Conservation (phyloP, 2,329 filamentous ascomycete genomes). For the Arthrinium phaeospermum region DNA sequence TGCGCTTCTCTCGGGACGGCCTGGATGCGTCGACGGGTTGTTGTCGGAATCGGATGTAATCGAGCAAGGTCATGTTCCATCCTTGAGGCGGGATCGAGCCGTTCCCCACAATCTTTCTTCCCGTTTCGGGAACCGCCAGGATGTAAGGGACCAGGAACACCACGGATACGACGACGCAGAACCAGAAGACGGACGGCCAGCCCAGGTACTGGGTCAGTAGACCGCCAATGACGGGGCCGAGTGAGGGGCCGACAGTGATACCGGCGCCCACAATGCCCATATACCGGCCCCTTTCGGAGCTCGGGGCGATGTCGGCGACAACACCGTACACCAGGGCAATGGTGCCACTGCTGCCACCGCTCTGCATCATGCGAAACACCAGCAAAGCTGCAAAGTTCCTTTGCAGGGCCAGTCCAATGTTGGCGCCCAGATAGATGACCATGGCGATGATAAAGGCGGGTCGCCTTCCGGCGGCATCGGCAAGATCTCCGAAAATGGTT, state of each 20-base stretch:
- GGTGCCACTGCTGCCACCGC: constrained; percentile 69
- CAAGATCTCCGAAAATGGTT: constrained; percentile 65
- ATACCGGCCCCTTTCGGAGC: constrained; percentile 73
- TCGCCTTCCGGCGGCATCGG: constrained; percentile 65
- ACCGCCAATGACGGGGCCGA: constrained; percentile 69
- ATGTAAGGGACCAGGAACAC: constrained; percentile 59
- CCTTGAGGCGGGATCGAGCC: constrained; percentile 63
- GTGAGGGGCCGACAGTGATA: constrained; percentile 59
- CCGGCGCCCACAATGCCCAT: constrained; percentile 70
- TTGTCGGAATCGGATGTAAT: constrained; percentile 49
- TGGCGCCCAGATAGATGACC: constrained; percentile 61
- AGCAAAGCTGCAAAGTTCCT: constrained; percentile 62
- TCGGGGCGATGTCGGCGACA: constrained; percentile 73
- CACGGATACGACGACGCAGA: constrained; percentile 61
- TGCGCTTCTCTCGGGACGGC: constrained; percentile 43
- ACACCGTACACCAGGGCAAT: constrained; percentile 75
- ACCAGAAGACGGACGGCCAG: constrained; percentile 75
- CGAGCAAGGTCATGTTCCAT: constrained; percentile 63
- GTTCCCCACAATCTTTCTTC: constrained; percentile 65
- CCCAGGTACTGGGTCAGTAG: constrained; percentile 66
- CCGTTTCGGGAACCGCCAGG: constrained; percentile 64
- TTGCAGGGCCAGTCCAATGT: constrained; percentile 65
- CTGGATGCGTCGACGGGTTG: not conserved
- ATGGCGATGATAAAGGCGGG: constrained; percentile 66
- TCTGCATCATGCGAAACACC: constrained; percentile 67